phyloP scores from a whole-genome alignment of 164 flowering plant species.

The Nymphaea colorata region DNA sequence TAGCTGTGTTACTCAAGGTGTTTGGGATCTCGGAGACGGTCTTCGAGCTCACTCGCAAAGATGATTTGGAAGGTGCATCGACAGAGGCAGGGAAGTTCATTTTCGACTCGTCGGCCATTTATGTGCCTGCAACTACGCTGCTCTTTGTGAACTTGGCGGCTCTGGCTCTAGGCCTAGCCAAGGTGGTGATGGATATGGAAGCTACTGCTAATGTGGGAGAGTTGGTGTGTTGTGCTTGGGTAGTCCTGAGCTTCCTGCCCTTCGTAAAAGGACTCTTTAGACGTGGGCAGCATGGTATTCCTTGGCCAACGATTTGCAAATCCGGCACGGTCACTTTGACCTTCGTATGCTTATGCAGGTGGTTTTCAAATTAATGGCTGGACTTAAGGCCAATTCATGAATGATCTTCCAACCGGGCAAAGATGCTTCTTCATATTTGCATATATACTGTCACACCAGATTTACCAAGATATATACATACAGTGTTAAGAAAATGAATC shows the following conservation, averaged over 20 bases:
- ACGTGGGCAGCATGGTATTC: slow-evolving; percentile 49
- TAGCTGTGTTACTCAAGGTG: slow-evolving; percentile 21
- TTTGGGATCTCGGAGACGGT: slow-evolving; percentile 30
- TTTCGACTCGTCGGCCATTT: slow-evolving; percentile 35
- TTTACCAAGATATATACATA: no score
- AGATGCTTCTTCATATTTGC: no score
- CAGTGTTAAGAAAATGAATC: no score
- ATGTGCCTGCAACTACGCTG: slow-evolving; percentile 27
- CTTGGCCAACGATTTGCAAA: slow-evolving; percentile 26
- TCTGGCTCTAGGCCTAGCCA: slow-evolving; percentile 4
- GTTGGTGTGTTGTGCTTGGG: slow-evolving; percentile 20
- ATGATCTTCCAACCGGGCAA: not conserved
- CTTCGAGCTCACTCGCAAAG: slow-evolving; percentile 39
- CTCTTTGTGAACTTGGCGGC: slow-evolving; percentile 29
- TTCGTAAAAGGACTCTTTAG: slow-evolving; percentile 38
- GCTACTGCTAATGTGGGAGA: not conserved
- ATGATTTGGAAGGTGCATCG: slow-evolving; percentile 1
- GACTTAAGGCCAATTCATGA: not conserved
- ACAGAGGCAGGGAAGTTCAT: slow-evolving; percentile 21
- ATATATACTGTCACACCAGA: no score
- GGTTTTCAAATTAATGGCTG: not conserved
- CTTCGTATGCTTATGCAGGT: slow-evolving; percentile 16
- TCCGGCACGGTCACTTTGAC: slow-evolving; percentile 22
- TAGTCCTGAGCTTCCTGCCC: slow-evolving; percentile 30
- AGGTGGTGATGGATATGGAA: slow-evolving; percentile 27